Evolutionary conservation across 495 filamentous ascomycete genomes (phyloP), one percentile per base, ranked within the genome.

Genomic region (Parathielavia hyrcaniae): DNA sequence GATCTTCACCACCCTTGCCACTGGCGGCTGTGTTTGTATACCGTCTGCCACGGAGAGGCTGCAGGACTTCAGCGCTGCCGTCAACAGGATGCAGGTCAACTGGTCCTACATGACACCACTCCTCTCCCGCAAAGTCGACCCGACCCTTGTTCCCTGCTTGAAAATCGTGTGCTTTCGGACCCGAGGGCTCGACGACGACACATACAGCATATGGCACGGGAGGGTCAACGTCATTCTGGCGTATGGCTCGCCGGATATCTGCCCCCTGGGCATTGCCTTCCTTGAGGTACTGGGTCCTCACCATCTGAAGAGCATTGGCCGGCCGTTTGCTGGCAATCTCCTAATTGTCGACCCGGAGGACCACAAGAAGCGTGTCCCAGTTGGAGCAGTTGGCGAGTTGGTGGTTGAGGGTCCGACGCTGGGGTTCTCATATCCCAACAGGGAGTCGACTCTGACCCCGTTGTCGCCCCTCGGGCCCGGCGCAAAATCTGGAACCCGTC

Each of bases 1-100:
- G 55, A 82, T 86, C 5, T 79, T 87, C 52, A 81, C 83, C 6
- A 83, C 83, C 0, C 69, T 91, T 1, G 81, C 82, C 9, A 61
- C 70, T 20, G 79, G 79, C 7, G 78, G 72, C 19, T 77, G 75
- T 53, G 69, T 82, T 26, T 81, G 78, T 54, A 63, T 82, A 22
- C 77, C 78, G 4, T 77, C 75, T 5, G 64, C 73, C 1, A 49
- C 57, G 0, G 77, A 79, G 52, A 67, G 67, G 26, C 54, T 76
- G 16, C 53, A 64, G 26, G 68, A 68, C 38, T 72, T 72, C 53
- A 69, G 65, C 9, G 73, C 50, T 1, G 73, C 74, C 9, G 73
- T 75, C 13, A 72, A 69, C 41, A 64, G 76, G 5, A 77, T 78
- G 73, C 64, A 71, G 14, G 74, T 78, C 39, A 78, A 75, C 53